These are phyloP conservation scores for Dioscorea zingiberensis DNA, from an alignment of 106 monocot species.

Conservation along the genomic window DNA sequence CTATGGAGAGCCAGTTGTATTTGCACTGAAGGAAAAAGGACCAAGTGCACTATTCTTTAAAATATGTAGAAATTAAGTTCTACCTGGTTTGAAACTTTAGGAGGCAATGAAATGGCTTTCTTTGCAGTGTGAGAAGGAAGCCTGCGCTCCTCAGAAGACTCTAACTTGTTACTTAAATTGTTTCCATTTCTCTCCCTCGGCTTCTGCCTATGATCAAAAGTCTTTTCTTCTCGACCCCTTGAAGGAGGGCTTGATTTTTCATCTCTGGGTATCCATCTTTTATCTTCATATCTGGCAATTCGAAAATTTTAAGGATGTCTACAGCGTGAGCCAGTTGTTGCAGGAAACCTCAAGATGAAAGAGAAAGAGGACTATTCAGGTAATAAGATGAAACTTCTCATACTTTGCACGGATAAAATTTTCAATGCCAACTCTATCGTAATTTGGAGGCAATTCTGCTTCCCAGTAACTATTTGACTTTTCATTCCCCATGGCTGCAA, in stretches of 20 bases:
- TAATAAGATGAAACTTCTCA: not conserved
- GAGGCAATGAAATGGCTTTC: constrained; percentile 32
- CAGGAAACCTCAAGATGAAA: too few species aligned
- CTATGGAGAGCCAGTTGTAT: too few species aligned
- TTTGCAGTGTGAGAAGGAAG: constrained; percentile 20
- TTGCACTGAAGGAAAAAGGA: too few species aligned
- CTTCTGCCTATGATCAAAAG: constrained; percentile 3
- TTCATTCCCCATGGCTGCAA: constrained; percentile 98
- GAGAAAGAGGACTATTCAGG: not conserved
- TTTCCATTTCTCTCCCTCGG: constrained; percentile 16
- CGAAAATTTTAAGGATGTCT: not conserved
- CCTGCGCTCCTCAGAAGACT: constrained; percentile 28
- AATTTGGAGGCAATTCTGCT: constrained; percentile 89
- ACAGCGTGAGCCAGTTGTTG: not conserved
- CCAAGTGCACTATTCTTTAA: not conserved
- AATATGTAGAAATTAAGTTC: not conserved
- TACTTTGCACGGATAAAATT: constrained; percentile 98
- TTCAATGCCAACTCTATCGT: constrained; percentile 98
- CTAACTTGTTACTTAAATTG: constrained; percentile 14
- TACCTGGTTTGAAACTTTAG: constrained; percentile 40
- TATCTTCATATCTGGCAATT: constrained; percentile 8
- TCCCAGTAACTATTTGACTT: constrained; percentile 95
- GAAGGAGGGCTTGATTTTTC: not conserved
- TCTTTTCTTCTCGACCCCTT: not conserved
- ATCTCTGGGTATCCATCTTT: constrained; percentile 15